Evolutionary conservation across 768 basidiomycete species (phyloP), one percentile per base, ranked within the genome.

Genomic region (Suillus hirtellus): DNA sequence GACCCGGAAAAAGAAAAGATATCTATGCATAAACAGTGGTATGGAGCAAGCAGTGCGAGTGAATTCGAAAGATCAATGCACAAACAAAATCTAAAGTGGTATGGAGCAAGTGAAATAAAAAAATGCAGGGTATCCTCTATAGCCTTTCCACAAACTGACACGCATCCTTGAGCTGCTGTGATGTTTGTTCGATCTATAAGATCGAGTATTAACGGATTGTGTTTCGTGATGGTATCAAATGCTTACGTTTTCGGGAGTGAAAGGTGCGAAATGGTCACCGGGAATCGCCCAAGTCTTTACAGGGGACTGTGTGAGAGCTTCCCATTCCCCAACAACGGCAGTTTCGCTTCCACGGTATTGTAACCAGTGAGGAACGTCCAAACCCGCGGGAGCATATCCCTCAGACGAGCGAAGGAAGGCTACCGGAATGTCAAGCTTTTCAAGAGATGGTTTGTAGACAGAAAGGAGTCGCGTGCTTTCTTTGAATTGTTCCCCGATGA

Each of bases 211-310:
- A 49, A 15, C 19, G 40, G 27, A 49, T 21, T 4, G 24, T 10
- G 21, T 9, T 6, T 38, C 12, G 21, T 34, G 21, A 47, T 8
- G 5, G 21, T 55, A 38, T 43, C 15, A 46, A 38, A 17, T 24
- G 72, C 84, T 67, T 63, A 90, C 89, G 69, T 87, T 81, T 10
- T 66, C 64, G 10, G 72, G 64, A 53, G 80, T 76, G 69, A 91
- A 90, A 0, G 82, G 77, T 65, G 82, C 72, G 64, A 90, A 90
- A 65, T 91, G 89, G 70, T 90, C 73, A 0, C 89, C 89, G 0
- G 88, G 85, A 4, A 90, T 83, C 64, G 86, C 83, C 47, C 84
- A 69, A 2, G 82, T 75, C 44, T 79, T 76, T 1, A 89, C 62
- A 7, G 69, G 37, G 10, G 55, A 63, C 4, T 76, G 77, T 0